Evolutionary conservation across 2,329 filamentous ascomycete species (phyloP).

Genomic region (Tolypocladium endophyticum): DNA sequence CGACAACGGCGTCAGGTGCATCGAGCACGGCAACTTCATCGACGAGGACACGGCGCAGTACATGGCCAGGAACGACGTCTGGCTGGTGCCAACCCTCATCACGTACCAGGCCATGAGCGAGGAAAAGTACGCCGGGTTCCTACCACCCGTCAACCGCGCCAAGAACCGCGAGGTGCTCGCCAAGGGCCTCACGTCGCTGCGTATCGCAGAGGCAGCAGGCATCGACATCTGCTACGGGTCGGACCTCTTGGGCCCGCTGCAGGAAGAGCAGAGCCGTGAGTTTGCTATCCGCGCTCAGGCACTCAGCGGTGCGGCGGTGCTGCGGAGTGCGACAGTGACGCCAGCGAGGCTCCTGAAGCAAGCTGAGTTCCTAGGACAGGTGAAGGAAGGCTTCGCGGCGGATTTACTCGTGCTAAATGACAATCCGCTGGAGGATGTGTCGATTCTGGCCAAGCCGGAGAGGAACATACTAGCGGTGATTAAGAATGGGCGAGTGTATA

Average conservation of each 20-base stretch:
- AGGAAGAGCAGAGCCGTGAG: constrained; percentile 19
- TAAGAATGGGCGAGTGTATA: constrained; percentile 38
- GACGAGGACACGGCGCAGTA: constrained; percentile 31
- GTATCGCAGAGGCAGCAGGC: constrained; percentile 38
- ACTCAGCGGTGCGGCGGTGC: constrained; percentile 12
- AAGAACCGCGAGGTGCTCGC: constrained; percentile 42
- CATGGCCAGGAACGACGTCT: constrained; percentile 38
- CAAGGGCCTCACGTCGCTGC: constrained; percentile 32
- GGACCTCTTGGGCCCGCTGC: constrained; percentile 20
- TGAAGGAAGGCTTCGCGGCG: constrained; percentile 38
- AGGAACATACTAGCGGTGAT: constrained; percentile 38
- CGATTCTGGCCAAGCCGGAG: constrained; percentile 36
- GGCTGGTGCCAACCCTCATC: constrained; percentile 43
- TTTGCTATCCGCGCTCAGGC: constrained; percentile 17
- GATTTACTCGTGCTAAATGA: constrained; percentile 40
- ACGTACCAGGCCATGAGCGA: constrained; percentile 39
- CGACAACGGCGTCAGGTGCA: constrained; percentile 42
- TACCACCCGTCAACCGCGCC: constrained; percentile 29
- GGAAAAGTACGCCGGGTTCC: constrained; percentile 29
- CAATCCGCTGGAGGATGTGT: constrained; percentile 46
- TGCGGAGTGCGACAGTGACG: constrained; percentile 29
- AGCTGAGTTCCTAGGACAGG: constrained; percentile 35
- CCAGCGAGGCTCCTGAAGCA: constrained; percentile 37
- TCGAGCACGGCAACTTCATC: constrained; percentile 36
- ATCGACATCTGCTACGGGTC: constrained; percentile 46